A percentile compares a stretch with the other conserved stretches of the same genome.
These are phyloP conservation scores for Linnemannia exigua DNA, from an alignment of 192 early-diverging fungal genomes.

Conservation along the genomic window DNA sequence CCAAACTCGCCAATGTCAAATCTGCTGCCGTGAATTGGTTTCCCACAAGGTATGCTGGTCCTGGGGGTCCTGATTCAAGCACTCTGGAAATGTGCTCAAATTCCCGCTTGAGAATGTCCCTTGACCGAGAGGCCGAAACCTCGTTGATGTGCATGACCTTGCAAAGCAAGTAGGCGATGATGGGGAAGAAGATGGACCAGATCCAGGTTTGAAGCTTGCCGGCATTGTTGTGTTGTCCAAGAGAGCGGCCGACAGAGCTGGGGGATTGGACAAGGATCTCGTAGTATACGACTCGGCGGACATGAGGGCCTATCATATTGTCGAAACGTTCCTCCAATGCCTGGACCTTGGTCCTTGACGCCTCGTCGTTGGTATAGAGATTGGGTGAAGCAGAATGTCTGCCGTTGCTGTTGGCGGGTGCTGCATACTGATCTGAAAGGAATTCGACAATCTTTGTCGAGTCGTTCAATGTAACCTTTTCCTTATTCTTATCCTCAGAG, in stretches of 20 bases:
- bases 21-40: constrained; percentile 51
- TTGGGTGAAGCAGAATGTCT: constrained; percentile 4
- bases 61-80: constrained; percentile 31
- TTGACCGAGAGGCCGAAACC: constrained; percentile 30
- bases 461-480: constrained; percentile 30
- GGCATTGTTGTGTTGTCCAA: constrained; percentile 46
- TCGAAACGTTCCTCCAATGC: constrained; percentile 47
- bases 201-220: constrained; percentile 33
- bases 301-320: constrained; percentile 32
- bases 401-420: constrained; percentile 13
- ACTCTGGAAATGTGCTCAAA: constrained; percentile 49
- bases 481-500: not conserved
- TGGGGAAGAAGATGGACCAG: constrained; percentile 32
- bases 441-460: constrained; percentile 36
- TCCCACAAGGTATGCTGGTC: constrained; percentile 36
- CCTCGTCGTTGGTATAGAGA: constrained; percentile 41
- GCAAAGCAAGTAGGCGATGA: constrained; percentile 15
- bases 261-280: constrained; percentile 27
- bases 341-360: constrained; percentile 39
- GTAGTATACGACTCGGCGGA: constrained; percentile 34
- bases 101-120: constrained; percentile 41
- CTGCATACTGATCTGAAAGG: constrained; percentile 36
- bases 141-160: constrained; percentile 23
- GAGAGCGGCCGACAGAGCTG: constrained; percentile 13
- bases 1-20: constrained; percentile 39